A percentile compares a stretch with the other conserved stretches of the same genome.
Conservation (phyloP, 768 basidiomycete species). For the Suillus plorans region DNA sequence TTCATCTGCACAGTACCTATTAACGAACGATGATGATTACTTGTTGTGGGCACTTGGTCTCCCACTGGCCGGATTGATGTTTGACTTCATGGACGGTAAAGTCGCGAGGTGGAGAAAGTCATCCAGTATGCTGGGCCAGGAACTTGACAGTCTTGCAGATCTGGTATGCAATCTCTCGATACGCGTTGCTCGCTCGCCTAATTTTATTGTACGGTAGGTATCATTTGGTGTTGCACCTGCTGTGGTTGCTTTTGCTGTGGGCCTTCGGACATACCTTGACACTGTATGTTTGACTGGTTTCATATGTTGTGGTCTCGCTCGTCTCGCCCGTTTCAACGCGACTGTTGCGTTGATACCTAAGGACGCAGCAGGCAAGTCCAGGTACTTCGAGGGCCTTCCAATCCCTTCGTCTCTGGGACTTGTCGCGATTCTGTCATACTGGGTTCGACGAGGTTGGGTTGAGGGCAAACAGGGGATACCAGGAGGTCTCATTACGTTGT, state of each 20-base stretch:
- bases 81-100: constrained; percentile 97
- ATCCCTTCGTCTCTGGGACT: constrained; percentile 88
- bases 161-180: constrained; percentile 52
- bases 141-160: constrained; percentile 95
- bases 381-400: constrained; percentile 97
- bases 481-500: constrained; percentile 68
- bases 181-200: constrained; percentile 6
- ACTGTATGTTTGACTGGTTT: constrained; percentile 84
- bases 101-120: constrained; percentile 97
- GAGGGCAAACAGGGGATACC: constrained; percentile 76
- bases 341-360: constrained; percentile 95
- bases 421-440: constrained; percentile 77
- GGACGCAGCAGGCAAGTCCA: constrained; percentile 80
- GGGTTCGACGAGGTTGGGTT: constrained; percentile 85
- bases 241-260: constrained; percentile 87
- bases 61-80: constrained; percentile 92
- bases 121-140: constrained; percentile 94
- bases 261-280: constrained; percentile 90
- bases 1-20: constrained; percentile 85
- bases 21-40: constrained; percentile 74
- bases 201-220: constrained; percentile 51
- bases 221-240: constrained; percentile 98
- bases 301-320: constrained; percentile 94
- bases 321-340: constrained; percentile 97
- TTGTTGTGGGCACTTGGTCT: constrained; percentile 85